Evolutionary conservation across 1,284 basidiomycete genomes (phyloP).

Genomic region (Peniophora sp.): DNA sequence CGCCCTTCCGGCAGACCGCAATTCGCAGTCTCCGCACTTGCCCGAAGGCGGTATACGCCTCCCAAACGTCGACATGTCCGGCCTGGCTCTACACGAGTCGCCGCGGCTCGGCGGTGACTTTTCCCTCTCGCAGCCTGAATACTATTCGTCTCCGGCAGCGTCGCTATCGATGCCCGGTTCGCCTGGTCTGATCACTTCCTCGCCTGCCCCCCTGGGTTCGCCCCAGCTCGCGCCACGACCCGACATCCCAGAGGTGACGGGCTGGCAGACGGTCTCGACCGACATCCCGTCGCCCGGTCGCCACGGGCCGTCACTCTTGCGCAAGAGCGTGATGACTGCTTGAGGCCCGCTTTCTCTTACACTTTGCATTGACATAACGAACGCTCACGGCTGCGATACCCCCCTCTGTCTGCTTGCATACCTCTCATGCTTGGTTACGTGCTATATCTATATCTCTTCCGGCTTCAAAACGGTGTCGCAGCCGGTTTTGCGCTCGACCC

Average conservation of each 20-base stretch:
- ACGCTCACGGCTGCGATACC: not conserved
- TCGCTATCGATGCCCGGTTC: not conserved
- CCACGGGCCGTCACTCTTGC: constrained; percentile 11
- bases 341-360: constrained; percentile 6
- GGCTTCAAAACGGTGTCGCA: constrained; percentile 9
- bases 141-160: not conserved
- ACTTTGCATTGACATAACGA: not conserved
- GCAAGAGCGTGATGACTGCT: constrained; percentile 15
- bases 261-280: constrained; percentile 31
- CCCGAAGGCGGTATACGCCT: constrained; percentile 56
- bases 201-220: constrained; percentile 7
- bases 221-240: constrained; percentile 8
- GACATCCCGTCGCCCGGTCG: constrained; percentile 16
- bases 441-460: constrained; percentile 9
- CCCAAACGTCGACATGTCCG: constrained; percentile 60
- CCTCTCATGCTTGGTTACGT: not conserved
- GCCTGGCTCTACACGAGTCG: constrained; percentile 23
- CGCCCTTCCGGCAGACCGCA: constrained; percentile 46
- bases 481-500: constrained; percentile 4
- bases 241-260: constrained; percentile 28
- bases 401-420: not conserved
- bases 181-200: constrained; percentile 1
- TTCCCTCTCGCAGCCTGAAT: constrained; percentile 18
- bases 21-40: constrained; percentile 52
- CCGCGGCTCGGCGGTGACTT: constrained; percentile 32